Conservation (phyloP, 352 stramenopile genomes). For the Globisporangium nodosum region DNA sequence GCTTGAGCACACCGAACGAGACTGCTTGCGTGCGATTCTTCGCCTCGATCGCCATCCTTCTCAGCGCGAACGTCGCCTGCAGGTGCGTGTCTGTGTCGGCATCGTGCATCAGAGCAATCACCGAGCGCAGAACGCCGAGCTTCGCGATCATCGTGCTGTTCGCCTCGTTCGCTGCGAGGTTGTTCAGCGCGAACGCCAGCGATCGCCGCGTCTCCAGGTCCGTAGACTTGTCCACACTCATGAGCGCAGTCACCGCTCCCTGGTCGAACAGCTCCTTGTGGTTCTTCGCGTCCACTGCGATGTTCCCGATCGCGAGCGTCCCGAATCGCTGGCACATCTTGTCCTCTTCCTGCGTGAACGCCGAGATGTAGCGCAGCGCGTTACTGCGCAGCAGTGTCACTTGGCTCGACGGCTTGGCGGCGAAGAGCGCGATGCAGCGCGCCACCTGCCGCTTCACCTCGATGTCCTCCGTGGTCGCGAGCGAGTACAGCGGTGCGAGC, state of each 20-base stretch:
- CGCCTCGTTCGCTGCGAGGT: slow-evolving; percentile 87
- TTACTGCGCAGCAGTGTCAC: slow-evolving; percentile 80
- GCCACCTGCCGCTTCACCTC: slow-evolving; percentile 92
- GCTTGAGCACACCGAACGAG: slow-evolving; percentile 87
- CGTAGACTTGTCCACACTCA: slow-evolving; percentile 77
- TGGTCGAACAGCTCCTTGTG: slow-evolving; percentile 93
- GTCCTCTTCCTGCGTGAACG: slow-evolving; percentile 81
- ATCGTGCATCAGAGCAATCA: slow-evolving; percentile 86
- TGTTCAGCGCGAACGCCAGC: slow-evolving; percentile 94
- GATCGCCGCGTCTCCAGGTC: slow-evolving; percentile 90
- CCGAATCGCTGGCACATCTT: slow-evolving; percentile 85
- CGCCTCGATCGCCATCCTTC: slow-evolving; percentile 88
- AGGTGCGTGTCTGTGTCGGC: slow-evolving; percentile 91
- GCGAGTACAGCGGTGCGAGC: slow-evolving; percentile 86
- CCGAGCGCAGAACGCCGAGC: slow-evolving; percentile 76
- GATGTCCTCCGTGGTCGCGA: slow-evolving; percentile 65
- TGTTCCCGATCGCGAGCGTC: slow-evolving; percentile 89
- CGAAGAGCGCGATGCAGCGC: slow-evolving; percentile 91
- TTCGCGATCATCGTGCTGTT: slow-evolving; percentile 88
- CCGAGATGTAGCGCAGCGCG: slow-evolving; percentile 83
- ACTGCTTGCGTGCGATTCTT: slow-evolving; percentile 91
- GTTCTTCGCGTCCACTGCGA: slow-evolving; percentile 84
- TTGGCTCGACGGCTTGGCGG: slow-evolving; percentile 90
- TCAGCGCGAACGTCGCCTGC: slow-evolving; percentile 89
- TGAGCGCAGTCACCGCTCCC: slow-evolving; percentile 83